Base-by-base conservation (phyloP, 2,329 filamentous ascomycete species). In the Ascocoryne sarcoides region DNA sequence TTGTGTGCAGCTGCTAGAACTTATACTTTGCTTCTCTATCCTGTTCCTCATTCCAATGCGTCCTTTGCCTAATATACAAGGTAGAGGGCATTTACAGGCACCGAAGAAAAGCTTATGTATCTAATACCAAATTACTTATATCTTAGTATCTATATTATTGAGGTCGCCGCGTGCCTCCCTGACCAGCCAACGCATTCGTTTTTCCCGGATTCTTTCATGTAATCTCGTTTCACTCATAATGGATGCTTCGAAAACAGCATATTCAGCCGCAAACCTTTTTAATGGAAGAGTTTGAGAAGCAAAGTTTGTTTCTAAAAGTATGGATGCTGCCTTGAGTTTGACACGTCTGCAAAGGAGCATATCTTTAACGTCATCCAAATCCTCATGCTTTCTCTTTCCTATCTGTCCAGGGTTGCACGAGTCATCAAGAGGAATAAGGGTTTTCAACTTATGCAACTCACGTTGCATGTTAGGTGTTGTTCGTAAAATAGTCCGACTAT, bases 201-300 rank as follows among this genome's bases (percentile, higher is more conserved):
- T 48, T 84, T 76, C 4, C 82, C 82, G 34, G 81, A 79, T 0
- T 79, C 79, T 51, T 89, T 83, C 3, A 90, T 76, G 16, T 72
- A 78, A 58, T 92, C 85, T 30, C 86, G 62, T 63, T 89, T 90
- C 49, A 92, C 63, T 29, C 90, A 56, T 2, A 88, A 76, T 51
- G 87, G 82, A 47, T 81, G 76, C 67, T 92, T 68, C 16, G 72
- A 69, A 57, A 77, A 90, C 16, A 76, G 62, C 4, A 70, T 62
- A 52, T 78, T 84, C 5, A 79, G 59, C 1, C 82, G 82, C 12
- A 80, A 61, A 48, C 84, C 73, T 39, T 77, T 71, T 19, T 65
- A 67, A 32, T 73, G 69, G 53, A 88, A 83, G 23, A 26, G 23
- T 7, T 26, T 12, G 7, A 26, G 23, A 26, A 12, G 7, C 12